Conservation (phyloP, 129 eudicot species). For the Arctium minus region DNA sequence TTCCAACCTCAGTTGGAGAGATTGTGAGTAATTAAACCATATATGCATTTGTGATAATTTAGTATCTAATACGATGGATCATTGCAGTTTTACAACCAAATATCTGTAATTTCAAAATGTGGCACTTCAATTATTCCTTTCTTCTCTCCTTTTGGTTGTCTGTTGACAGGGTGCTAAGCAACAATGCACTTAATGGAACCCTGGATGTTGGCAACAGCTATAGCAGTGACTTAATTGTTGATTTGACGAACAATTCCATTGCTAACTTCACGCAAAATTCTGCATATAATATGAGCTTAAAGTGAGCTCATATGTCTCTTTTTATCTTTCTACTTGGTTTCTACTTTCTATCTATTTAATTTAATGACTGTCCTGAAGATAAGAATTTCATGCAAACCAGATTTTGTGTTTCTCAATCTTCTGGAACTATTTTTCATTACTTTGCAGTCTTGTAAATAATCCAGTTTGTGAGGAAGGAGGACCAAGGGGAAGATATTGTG, state of each 20-base stretch:
- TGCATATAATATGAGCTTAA: conserved; percentile 40
- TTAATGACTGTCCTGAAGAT: not conserved
- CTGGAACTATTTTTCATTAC: not conserved
- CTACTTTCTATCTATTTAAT: not conserved
- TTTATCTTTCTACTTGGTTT: not conserved
- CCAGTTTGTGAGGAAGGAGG: conserved; percentile 62
- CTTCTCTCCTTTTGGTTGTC: conserved; percentile 15
- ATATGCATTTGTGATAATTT: not conserved
- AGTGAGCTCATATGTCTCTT: conserved; percentile 33
- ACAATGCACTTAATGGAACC: conserved; percentile 65
- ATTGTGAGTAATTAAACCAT: conserved; percentile 45
- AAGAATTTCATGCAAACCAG: not conserved
- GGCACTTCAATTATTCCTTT: not conserved
- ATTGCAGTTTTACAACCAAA: too few relatives aligned
- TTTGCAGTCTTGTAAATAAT: conserved; percentile 57
- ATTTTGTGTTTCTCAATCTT: not conserved
- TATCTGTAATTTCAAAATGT: not conserved
- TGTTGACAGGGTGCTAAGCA: conserved; percentile 53
- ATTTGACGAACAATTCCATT: conserved; percentile 60
- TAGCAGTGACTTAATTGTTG: conserved; percentile 49
- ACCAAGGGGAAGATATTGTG: conserved; percentile 48
- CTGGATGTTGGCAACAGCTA: conserved; percentile 56
- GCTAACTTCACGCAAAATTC: conserved; percentile 36
- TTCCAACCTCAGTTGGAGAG: conserved; percentile 64
- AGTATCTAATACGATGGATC: not conserved